Evolutionary conservation across 2,329 filamentous ascomycete genomes (phyloP), one percentile per base, ranked within the genome.

Genomic region (Fusarium temperatum): DNA sequence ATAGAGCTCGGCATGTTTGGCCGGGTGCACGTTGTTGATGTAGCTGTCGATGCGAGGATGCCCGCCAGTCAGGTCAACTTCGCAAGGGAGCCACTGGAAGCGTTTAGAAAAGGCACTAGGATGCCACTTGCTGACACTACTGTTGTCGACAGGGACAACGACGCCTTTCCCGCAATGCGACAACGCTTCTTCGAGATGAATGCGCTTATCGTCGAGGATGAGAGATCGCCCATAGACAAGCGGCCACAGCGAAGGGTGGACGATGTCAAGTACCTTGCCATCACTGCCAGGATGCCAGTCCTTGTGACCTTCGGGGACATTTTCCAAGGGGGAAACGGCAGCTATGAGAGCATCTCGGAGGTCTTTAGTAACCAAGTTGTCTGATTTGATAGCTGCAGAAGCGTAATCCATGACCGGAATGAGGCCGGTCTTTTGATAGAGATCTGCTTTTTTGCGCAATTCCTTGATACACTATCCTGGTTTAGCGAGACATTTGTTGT

Each of bases 21-120:
- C 32, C 0, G 87, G 87, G 68, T 89, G 86, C 3, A 88, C 76
- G 70, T 88, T 89, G 77, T 89, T 89, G 78, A 89, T 83, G 73
- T 89, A 89, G 72, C 85, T 87, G 7, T 81, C 81, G 32, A 89
- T 85, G 12, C 78, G 82, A 17, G 83, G 80, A 9, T 68, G 75
- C 14, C 82, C 78, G 4, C 80, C 78, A 4, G 79, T 76, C 48
- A 88, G 79, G n/a, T 82, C 76, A 22, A 90, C 81, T 8, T 88
- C 84, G 55, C 84, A 84, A 18, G 88, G 88, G 20, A 90, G 79
- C 86, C 85, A 87, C 66, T 87, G 85, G 45, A 80, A 85, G 36
- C 54, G 50, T 28, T 59, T 62, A 9, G 75, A 77, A 22, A 75
- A 58, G 36, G 32, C 28, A 12, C n/a, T 26, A 5, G 20, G 17